Base-by-base conservation (phyloP, 495 filamentous ascomycete species). In the Neurospora pannonica region DNA sequence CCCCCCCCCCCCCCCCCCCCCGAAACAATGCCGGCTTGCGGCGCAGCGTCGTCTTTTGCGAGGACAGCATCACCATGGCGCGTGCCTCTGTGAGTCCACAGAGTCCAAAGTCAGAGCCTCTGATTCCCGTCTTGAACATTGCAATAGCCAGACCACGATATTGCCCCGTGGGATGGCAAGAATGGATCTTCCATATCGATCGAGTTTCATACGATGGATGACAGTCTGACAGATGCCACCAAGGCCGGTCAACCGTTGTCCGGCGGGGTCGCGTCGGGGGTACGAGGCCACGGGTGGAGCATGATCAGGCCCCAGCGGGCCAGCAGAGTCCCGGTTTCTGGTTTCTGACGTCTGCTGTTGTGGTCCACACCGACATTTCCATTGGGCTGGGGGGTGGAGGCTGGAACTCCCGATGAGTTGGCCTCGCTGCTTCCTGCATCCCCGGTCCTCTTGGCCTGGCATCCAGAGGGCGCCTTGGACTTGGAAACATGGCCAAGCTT, bases 291-390 rank as follows among this genome's bases (percentile, higher is more conserved):
- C 15, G 24, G 54, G 54, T 62, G 54, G 54, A 62, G 54, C 54
- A 62, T 62, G 28, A 62, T 62, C 28, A 62, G 54, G 28, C 28
- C 54, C 54, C 54, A 62, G 54, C 54, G 54, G 54, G 28, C 54
- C 54, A 62, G 28, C 54, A 62, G 28, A 62, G 28, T 62, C 54
- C 54, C 54, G 54, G 54, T 62, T 62, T 62, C 54, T 62, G 54
- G 54, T 62, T 62, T 62, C 28, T 62, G 54, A 62, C 54, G 54
- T 62, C 54, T 62, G 54, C 54, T 62, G 28, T 34, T 70, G 42
- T 71, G 70, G 74, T 67, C 75, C 78, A 81, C 79, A 81, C 79
- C 79, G 79, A 81, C 79, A 79, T 81, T 81, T 62, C 54, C 54
- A 62, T 62, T 81, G 70, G 75, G 72, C 70, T 77, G 70, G 60